Percentiles rank a stretch among this genome's conserved stretches.
Evolutionary conservation across 2,329 filamentous ascomycete genomes (phyloP).

Genomic region (Cladobotryum mycophilum): DNA sequence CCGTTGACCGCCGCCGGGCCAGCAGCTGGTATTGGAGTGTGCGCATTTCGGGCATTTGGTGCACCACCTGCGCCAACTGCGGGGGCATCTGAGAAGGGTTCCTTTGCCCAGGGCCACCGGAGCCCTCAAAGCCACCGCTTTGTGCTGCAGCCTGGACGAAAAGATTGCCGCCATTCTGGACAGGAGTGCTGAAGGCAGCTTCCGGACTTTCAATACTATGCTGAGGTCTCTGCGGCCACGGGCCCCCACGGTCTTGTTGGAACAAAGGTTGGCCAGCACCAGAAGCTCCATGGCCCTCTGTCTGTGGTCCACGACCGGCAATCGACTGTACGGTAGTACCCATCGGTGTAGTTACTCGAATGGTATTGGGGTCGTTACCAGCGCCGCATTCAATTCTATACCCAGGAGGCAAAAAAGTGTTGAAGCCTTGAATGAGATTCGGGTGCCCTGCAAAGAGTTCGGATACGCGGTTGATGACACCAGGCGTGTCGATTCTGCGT

Average conservation of each 20-base stretch:
- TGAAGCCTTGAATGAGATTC: constrained; percentile 93
- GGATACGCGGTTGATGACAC: constrained; percentile 94
- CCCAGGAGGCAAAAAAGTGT: constrained; percentile 91
- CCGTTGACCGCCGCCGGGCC: constrained; percentile 57
- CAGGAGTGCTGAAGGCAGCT: constrained; percentile 53
- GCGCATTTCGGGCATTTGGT: constrained; percentile 45
- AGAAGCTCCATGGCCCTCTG: constrained; percentile 36
- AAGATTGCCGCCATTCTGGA: constrained; percentile 42
- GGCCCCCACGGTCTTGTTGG: constrained; percentile 39
- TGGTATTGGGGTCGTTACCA: constrained; percentile 90
- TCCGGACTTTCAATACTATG: constrained; percentile 59
- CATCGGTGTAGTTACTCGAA: constrained; percentile 93
- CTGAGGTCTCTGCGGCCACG: constrained; percentile 53
- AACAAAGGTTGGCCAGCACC: constrained; percentile 39
- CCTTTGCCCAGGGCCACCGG: constrained; percentile 24
- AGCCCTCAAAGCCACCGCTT: constrained; percentile 27
- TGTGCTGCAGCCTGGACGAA: constrained; percentile 40
- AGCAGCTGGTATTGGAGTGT: constrained; percentile 53
- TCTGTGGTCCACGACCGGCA: constrained; percentile 45
- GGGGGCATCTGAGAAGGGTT: constrained; percentile 23
- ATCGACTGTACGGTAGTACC: constrained; percentile 95
- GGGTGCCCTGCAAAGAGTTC: constrained; percentile 94
- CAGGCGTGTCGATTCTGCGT: constrained; percentile 82
- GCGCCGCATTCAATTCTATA: constrained; percentile 96
- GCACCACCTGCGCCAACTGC: constrained; percentile 33